phyloP scores from a whole-genome alignment of 768 basidiomycete genomes.

The Tulasnella sp. region DNA sequence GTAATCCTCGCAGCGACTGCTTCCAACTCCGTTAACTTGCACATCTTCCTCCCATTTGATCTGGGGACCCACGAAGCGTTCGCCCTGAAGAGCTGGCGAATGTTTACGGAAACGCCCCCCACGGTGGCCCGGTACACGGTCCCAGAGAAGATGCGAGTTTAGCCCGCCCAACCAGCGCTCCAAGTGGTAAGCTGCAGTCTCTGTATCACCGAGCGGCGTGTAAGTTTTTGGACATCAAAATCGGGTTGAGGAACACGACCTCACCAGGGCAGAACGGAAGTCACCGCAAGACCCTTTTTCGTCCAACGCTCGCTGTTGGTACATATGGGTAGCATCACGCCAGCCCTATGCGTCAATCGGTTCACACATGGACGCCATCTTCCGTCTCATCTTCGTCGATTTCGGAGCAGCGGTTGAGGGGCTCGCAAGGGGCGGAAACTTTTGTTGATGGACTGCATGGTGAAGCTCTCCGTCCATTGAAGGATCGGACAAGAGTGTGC shows the following conservation, averaged over 20 bases:
- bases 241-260: not conserved
- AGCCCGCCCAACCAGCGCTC: constrained; percentile 79
- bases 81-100: constrained; percentile 65
- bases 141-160: constrained; percentile 72
- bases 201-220: constrained; percentile 66
- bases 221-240: not conserved
- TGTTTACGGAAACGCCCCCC: constrained; percentile 63
- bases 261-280: constrained; percentile 51
- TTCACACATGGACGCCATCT: constrained; percentile 77
- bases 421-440: no score
- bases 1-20: not conserved
- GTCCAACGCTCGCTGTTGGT: constrained; percentile 49
- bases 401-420: constrained; percentile 58
- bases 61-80: constrained; percentile 49
- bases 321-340: constrained; percentile 58
- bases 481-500: no score
- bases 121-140: constrained; percentile 55
- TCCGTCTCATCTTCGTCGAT: constrained; percentile 52
- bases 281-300: constrained; percentile 51
- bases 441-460: no score
- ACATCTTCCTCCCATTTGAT: constrained; percentile 40
- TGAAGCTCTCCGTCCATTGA: no score
- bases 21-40: not conserved
- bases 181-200: constrained; percentile 86
- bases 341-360: constrained; percentile 66